Evolutionary conservation across 139 green algal genomes (phyloP).

Genomic region (Astrephomene gubernaculifera): DNA sequence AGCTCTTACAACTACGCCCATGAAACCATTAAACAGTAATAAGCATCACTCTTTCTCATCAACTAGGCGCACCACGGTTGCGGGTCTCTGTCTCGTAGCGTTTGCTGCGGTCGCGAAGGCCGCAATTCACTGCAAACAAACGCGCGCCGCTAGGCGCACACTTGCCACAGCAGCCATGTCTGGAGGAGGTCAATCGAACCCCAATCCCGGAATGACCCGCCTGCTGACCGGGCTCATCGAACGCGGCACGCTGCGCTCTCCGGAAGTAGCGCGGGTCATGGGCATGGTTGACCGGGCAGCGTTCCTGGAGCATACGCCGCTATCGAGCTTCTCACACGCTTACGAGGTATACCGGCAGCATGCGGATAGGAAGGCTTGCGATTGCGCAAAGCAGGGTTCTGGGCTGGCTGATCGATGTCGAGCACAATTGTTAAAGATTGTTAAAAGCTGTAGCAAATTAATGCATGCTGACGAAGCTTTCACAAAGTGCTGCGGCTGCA

Average conservation of each 20-base stretch:
- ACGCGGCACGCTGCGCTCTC: background rate
- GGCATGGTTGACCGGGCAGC: background rate
- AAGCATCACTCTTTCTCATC: too few species aligned
- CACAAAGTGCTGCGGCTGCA: too few species aligned
- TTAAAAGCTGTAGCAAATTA: too few species aligned
- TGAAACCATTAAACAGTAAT: too few species aligned
- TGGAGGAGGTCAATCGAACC: background rate
- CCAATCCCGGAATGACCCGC: background rate
- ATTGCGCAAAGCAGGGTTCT: too few species aligned
- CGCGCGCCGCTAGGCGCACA: background rate
- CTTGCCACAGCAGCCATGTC: background rate
- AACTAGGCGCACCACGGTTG: too few species aligned
- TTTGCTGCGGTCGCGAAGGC: background rate
- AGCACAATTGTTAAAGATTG: too few species aligned
- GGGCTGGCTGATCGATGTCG: too few species aligned
- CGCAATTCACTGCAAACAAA: background rate
- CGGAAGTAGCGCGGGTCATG: slow-evolving; percentile 21
- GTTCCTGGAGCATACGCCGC: background rate
- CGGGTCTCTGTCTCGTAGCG: background rate
- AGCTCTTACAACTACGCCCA: too few species aligned
- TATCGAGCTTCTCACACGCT: background rate
- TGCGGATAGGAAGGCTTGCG: too few species aligned
- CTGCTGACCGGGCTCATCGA: background rate
- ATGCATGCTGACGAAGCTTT: too few species aligned
- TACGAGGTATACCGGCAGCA: too few species aligned